Conservation (phyloP, 805 yeast genomes). For the Yarrowia hollandica region DNA sequence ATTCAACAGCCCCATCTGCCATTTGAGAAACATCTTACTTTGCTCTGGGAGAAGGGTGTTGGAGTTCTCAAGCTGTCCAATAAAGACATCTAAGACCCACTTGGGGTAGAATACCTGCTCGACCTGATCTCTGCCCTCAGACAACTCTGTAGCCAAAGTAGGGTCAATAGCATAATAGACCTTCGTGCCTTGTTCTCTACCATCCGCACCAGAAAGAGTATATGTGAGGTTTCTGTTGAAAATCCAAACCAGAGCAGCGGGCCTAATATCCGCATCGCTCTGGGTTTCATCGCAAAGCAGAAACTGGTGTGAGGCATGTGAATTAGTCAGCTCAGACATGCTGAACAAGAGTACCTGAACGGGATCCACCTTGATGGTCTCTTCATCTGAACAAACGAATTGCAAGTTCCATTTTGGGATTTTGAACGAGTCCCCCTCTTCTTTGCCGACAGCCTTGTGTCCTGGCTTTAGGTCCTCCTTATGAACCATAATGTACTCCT, state of each 20-base stretch:
- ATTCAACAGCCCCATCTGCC: conserved; percentile 41
- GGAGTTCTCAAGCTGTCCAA: conserved; percentile 36
- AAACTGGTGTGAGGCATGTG: conserved; percentile 26
- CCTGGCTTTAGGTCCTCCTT: conserved; percentile 32
- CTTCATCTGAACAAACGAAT: neutral
- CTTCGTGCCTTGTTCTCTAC: conserved; percentile 52
- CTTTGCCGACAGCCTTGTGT: neutral
- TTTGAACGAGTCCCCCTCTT: neutral
- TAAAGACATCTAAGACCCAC: conserved; percentile 41
- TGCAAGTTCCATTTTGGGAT: conserved; percentile 21
- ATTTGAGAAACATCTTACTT: conserved; percentile 35
- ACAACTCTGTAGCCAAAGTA: conserved; percentile 38
- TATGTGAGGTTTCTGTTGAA: conserved; percentile 21
- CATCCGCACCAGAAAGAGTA: conserved; percentile 44
- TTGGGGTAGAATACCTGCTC: conserved; percentile 45
- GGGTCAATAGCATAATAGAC: conserved; percentile 47
- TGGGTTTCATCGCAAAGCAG: conserved; percentile 15
- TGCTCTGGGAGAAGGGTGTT: conserved; percentile 44
- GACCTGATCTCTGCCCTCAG: conserved; percentile 44
- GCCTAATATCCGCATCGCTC: neutral
- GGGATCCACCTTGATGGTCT: neutral
- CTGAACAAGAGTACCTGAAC: conserved; percentile 1
- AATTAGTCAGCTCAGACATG: conserved; percentile 16
- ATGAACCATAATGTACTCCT: conserved; percentile 1
- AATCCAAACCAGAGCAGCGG: conserved; percentile 3